Percentiles rank a stretch among this genome's conserved stretches.
These are phyloP conservation scores for Cryptococcus neoformans DNA, from an alignment of 1,284 basidiomycete species.

Conservation along the genomic window DNA sequence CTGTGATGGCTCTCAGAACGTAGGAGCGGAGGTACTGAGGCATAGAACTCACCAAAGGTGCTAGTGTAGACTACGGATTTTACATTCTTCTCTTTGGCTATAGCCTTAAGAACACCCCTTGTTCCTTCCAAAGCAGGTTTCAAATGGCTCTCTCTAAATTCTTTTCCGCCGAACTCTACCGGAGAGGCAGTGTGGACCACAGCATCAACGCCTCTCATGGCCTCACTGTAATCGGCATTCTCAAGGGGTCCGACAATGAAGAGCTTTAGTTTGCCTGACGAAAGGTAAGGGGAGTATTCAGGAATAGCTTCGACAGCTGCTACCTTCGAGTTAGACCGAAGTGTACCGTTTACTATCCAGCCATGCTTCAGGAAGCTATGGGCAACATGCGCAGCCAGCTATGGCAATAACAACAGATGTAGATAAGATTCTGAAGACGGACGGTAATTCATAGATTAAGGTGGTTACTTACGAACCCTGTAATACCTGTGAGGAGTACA, in stretches of 20 bases:
- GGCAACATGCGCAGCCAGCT: conserved; percentile 26
- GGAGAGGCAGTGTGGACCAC: conserved; percentile 19
- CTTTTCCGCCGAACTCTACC: conserved; percentile 19
- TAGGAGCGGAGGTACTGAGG: background rate
- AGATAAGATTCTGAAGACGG: too few species aligned
- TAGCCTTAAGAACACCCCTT: conserved; percentile 42
- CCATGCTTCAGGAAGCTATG: conserved; percentile 22
- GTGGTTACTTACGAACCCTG: background rate
- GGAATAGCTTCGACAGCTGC: conserved; percentile 26
- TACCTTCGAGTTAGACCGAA: conserved; percentile 40
- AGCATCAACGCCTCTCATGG: conserved; percentile 23
- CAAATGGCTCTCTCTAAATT: conserved; percentile 39
- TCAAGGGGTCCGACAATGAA: conserved; percentile 22
- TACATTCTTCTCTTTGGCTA: conserved; percentile 26
- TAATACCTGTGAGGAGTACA: conserved; percentile 1
- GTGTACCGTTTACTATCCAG: conserved; percentile 41
- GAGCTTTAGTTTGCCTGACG: conserved; percentile 15
- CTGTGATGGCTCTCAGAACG: conserved; percentile 2
- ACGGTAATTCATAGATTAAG: background rate
- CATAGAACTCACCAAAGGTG: conserved; percentile 15
- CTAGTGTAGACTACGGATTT: conserved; percentile 19
- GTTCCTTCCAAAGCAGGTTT: conserved; percentile 53
- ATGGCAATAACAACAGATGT: background rate
- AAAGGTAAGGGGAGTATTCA: conserved; percentile 25
- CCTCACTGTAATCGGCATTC: conserved; percentile 38